phyloP scores from a whole-genome alignment of 805 yeast genomes.

The Sugiyamaella marilandica region DNA sequence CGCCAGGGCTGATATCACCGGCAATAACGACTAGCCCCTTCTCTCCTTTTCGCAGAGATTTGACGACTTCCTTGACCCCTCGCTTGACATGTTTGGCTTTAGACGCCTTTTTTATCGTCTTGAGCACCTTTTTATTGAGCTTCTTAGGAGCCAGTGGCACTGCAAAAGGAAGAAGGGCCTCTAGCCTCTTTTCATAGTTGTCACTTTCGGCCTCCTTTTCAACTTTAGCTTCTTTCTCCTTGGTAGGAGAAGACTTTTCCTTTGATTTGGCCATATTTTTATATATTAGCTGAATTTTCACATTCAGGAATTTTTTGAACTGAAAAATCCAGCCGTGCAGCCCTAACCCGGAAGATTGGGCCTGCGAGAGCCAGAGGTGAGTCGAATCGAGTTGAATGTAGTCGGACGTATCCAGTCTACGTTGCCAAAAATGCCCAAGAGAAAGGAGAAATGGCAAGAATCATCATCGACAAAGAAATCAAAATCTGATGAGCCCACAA shows the following conservation, averaged over 20 bases:
- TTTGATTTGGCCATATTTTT: background rate
- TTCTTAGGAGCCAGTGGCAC: slow-evolving; percentile 94
- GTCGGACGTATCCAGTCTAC: too few relatives aligned
- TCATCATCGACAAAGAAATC: background rate
- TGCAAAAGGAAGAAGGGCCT: slow-evolving; percentile 89
- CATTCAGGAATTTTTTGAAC: background rate
- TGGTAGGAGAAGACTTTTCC: slow-evolving; percentile 14
- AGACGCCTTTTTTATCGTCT: slow-evolving; percentile 95
- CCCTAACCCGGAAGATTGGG: too few relatives aligned
- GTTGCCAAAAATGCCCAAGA: background rate
- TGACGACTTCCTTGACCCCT: slow-evolving; percentile 98
- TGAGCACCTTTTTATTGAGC: slow-evolving; percentile 88
- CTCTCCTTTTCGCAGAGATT: slow-evolving; percentile 96
- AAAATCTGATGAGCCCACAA: background rate
- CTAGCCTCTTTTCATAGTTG: slow-evolving; percentile 87
- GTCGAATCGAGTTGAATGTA: too few relatives aligned
- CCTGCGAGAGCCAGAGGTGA: too few relatives aligned
- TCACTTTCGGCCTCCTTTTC: slow-evolving; percentile 37
- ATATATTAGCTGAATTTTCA: background rate
- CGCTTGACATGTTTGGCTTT: slow-evolving; percentile 97
- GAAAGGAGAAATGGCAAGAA: background rate
- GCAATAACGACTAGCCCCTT: slow-evolving; percentile 95
- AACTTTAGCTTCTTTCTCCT: slow-evolving; percentile 23
- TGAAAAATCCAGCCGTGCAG: background rate
- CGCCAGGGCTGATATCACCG: slow-evolving; percentile 97